A percentile compares a stretch with the other conserved stretches of the same genome.
These are phyloP conservation scores for Phytopythium boreale DNA, from an alignment of 352 stramenopile species.

Conservation along the genomic window DNA sequence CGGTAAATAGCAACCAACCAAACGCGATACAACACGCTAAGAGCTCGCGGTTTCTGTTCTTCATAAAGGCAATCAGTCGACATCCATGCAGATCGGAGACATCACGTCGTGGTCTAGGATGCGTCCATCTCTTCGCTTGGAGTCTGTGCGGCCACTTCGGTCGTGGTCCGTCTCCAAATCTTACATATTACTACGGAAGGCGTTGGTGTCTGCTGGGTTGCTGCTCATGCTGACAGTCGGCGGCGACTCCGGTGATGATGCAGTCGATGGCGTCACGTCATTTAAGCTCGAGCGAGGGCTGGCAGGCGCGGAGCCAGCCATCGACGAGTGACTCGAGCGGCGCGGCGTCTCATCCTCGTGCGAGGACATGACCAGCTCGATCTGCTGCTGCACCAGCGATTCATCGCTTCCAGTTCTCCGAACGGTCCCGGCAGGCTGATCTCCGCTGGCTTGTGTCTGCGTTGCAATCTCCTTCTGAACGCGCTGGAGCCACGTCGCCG, in stretches of 20 bases:
- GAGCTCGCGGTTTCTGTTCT: not conserved
- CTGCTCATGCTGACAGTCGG: not conserved
- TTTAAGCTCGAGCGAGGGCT: not conserved
- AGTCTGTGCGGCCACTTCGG: not conserved
- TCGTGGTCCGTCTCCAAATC: not conserved
- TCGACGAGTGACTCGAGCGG: slow-evolving; percentile 1
- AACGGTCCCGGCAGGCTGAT: not conserved
- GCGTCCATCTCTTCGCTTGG: not conserved
- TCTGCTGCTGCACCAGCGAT: slow-evolving; percentile 43
- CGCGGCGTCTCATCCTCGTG: slow-evolving; percentile 46
- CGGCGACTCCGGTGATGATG: not conserved
- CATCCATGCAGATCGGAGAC: not conserved
- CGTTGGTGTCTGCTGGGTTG: not conserved
- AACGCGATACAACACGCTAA: not conserved
- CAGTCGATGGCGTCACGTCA: not conserved
- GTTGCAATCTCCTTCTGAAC: slow-evolving; percentile 48
- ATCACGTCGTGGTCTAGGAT: not conserved
- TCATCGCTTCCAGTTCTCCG: slow-evolving; percentile 14
- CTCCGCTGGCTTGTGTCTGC: slow-evolving; percentile 11
- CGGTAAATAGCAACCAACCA: not conserved
- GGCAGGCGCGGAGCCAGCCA: not conserved
- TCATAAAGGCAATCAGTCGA: slow-evolving; percentile 1
- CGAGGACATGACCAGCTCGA: slow-evolving; percentile 45
- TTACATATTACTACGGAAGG: not conserved
- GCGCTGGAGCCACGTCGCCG: slow-evolving; percentile 76